Base-by-base conservation (phyloP, 768 basidiomycete species). In the Pilatotrama ljubarskyi region DNA sequence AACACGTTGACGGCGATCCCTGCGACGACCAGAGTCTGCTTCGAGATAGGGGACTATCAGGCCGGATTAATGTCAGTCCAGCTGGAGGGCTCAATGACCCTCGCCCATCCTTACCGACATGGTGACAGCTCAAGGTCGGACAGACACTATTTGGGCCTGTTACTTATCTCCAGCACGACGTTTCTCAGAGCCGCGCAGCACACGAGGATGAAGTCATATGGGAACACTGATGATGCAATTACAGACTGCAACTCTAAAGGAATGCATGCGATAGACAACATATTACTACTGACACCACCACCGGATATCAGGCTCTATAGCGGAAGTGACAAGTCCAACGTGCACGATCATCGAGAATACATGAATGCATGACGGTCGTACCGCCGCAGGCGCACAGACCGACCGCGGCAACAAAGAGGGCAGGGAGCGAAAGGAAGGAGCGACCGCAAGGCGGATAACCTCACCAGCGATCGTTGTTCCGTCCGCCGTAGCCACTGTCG, bases 391-490 rank as follows among this genome's bases (percentile, higher is more conserved):
- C 41, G 22, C 42, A 36, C 25, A 29, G 38, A 17, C 24, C 20
- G 46, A 14, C 7, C 43, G 10, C 25, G 37, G 36, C 15, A 18
- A n/a, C 20, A 5, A n/a, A 24, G 17, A 32, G 17, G 20, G 15
- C n/a, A 20, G 25, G 36, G 35, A 38, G 14, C 25, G 38, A 25
- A 26, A 20, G 5, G n/a, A 17, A 24, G 14, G 37, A 48, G 42
- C 56, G 46, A 20, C 20, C 26, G 24, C 47, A 10, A 35, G n/a
- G 20, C 22, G 20, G 32, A 49, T 25, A 8, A 3, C 29, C 56
- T 67, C 66, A 74, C 74, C 73, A 74, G 57, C 73, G 73, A 59
- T 72, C 73, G 62, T 52, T 51, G 56, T 58, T 53, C 58, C 67
- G 58, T 24, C 50, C 50, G 6, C 50, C 50, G 35, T 40, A 36